Conservation (phyloP, 2,329 filamentous ascomycete genomes). For the Botrytis porri region DNA sequence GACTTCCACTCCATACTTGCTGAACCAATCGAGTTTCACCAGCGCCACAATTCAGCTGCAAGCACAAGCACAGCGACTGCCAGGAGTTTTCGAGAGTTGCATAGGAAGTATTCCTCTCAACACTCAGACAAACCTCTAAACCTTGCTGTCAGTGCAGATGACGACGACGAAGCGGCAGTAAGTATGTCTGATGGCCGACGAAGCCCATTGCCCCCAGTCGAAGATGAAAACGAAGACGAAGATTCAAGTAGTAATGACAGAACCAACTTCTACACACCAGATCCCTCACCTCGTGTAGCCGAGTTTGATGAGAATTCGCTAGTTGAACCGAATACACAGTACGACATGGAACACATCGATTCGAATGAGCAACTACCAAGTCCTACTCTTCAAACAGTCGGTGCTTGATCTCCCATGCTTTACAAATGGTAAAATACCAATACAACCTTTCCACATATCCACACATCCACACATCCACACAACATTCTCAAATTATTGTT, state of each 20-base stretch:
- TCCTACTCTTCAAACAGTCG: slow-evolving; percentile 2
- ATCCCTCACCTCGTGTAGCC: not conserved
- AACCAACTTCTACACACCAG: slow-evolving; percentile 28
- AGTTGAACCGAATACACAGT: not conserved
- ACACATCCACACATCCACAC: not conserved
- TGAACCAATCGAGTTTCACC: slow-evolving; percentile 42
- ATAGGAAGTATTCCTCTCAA: slow-evolving; percentile 57
- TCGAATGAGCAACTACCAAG: slow-evolving; percentile 10
- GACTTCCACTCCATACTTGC: slow-evolving; percentile 54
- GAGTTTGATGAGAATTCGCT: slow-evolving; percentile 9
- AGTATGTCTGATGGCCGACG: slow-evolving; percentile 59
- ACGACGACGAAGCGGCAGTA: slow-evolving; percentile 58
- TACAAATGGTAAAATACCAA: not conserved
- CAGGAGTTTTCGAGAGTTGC: slow-evolving; percentile 61
- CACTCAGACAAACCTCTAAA: slow-evolving; percentile 41
- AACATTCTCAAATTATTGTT: slow-evolving; percentile 9
- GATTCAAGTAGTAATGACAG: slow-evolving; percentile 20
- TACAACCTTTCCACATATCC: not conserved
- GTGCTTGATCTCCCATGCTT: not conserved
- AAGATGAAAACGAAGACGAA: slow-evolving; percentile 33
- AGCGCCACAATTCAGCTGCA: slow-evolving; percentile 59
- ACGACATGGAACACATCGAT: not conserved
- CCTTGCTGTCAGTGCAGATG: slow-evolving; percentile 34
- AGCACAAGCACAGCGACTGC: slow-evolving; percentile 67
- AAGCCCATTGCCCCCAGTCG: slow-evolving; percentile 54